phyloP scores from a whole-genome alignment of 805 yeast genomes.

The Maudiozyma bulderi region DNA sequence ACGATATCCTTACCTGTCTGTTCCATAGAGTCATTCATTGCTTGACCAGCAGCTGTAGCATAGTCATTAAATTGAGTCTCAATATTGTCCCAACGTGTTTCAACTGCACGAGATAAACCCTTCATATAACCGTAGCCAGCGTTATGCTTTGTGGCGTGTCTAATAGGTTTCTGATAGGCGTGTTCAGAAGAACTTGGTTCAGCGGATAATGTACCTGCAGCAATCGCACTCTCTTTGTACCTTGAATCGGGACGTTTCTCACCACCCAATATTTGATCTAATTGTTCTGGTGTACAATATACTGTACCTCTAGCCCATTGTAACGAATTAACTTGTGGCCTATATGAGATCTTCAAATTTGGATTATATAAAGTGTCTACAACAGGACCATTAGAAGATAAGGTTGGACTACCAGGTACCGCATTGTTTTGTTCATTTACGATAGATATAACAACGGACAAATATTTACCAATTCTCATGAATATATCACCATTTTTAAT shows the following conservation, averaged over 20 bases:
- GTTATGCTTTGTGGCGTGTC: constrained; percentile 27
- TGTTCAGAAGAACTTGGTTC: constrained; percentile 13
- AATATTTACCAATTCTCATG: constrained; percentile 46
- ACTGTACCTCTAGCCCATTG: constrained; percentile 82
- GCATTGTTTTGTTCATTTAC: constrained; percentile 36
- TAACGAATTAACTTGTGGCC: constrained; percentile 71
- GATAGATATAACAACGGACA: constrained; percentile 43
- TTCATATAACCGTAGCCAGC: constrained; percentile 35
- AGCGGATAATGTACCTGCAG: constrained; percentile 33
- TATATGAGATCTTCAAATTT: constrained; percentile 54
- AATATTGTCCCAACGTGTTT: constrained; percentile 41
- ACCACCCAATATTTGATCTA: constrained; percentile 64
- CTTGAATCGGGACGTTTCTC: constrained; percentile 55
- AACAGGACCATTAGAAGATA: constrained; percentile 1
- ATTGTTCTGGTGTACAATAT: constrained; percentile 48
- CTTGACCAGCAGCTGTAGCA: constrained; percentile 45
- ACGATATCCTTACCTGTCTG: constrained; percentile 40
- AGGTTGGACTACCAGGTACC: constrained; percentile 28
- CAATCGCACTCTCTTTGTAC: constrained; percentile 49
- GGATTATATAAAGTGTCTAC: constrained; percentile 62
- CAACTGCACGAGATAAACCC: constrained; percentile 35
- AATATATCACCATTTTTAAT: constrained; percentile 49
- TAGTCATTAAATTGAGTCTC: constrained; percentile 50
- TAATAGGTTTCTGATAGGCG: constrained; percentile 39
- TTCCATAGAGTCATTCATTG: constrained; percentile 43